Evolutionary conservation across 805 yeast genomes (phyloP).

Genomic region (Pichia occidentalis): DNA sequence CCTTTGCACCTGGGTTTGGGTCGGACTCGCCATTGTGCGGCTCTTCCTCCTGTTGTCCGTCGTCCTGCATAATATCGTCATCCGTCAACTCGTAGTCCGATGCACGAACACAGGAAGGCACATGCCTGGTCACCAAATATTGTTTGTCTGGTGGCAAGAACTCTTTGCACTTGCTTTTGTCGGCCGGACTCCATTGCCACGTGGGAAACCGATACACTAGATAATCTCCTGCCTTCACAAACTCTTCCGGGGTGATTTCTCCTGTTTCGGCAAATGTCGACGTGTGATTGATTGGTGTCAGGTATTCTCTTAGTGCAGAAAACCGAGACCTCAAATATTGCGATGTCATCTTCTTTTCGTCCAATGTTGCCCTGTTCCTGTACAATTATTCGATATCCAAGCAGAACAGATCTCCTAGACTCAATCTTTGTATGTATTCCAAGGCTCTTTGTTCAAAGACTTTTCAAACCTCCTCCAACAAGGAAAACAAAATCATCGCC

Average conservation of each 20-base stretch:
- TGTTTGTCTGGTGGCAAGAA: constrained; percentile 87
- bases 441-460: too few relatives aligned
- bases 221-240: constrained; percentile 91
- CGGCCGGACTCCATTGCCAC: constrained; percentile 83
- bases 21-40: too few relatives aligned
- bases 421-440: too few relatives aligned
- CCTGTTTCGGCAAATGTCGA: constrained; percentile 85
- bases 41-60: too few relatives aligned
- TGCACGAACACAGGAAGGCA: constrained; percentile 78
- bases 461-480: too few relatives aligned
- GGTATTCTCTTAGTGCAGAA: constrained; percentile 81
- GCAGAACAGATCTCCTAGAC: too few relatives aligned
- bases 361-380: too few relatives aligned
- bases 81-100: constrained; percentile 34
- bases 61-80: too few relatives aligned
- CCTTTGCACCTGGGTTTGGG: too few relatives aligned
- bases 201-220: constrained; percentile 89
- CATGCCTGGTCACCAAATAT: constrained; percentile 79
- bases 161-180: constrained; percentile 47
- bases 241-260: constrained; percentile 92
- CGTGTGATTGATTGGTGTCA: constrained; percentile 84
- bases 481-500: too few relatives aligned
- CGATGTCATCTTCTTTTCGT: constrained; percentile 22
- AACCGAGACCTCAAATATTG: constrained; percentile 59
- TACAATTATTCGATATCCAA: too few relatives aligned